Conservation (phyloP, 1,284 basidiomycete genomes). For the Sanghuangporus baumii region DNA sequence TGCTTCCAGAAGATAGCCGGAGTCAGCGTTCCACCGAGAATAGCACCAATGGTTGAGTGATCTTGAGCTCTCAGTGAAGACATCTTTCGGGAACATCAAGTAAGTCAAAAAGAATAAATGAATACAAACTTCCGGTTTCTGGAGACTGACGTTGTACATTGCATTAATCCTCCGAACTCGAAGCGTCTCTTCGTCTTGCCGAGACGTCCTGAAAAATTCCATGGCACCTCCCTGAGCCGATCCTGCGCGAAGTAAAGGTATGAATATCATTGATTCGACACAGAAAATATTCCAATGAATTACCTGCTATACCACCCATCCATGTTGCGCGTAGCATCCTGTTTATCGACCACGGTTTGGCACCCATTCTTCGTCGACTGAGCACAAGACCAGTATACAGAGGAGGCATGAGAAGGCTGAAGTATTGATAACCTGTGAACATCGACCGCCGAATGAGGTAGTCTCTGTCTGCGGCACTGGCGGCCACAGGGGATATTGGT, state of each 20-base stretch:
- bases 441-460: slow-evolving; percentile 17
- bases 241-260: not conserved
- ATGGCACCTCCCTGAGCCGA: slow-evolving; percentile 10
- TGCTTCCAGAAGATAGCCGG: slow-evolving; percentile 19
- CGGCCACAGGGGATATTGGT: slow-evolving; percentile 1
- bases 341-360: slow-evolving; percentile 14
- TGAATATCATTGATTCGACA: not conserved
- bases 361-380: slow-evolving; percentile 12
- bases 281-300: not conserved
- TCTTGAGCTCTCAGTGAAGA: slow-evolving; percentile 16
- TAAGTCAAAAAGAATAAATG: not conserved
- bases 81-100: not conserved
- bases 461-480: slow-evolving; percentile 17
- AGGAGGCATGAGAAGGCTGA: slow-evolving; percentile 15
- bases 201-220: slow-evolving; percentile 12
- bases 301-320: slow-evolving; percentile 14
- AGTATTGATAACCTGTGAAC: slow-evolving; percentile 17
- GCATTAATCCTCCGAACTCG: slow-evolving; percentile 12
- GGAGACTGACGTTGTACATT: slow-evolving; percentile 14
- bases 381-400: slow-evolving; percentile 11
- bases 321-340: slow-evolving; percentile 16
- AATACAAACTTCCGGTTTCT: not conserved
- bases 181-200: slow-evolving; percentile 7
- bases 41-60: slow-evolving; percentile 18
- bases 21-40: slow-evolving; percentile 13